Conservation (phyloP, 2,329 filamentous ascomycete genomes). For the Trichoderma aggressivum region DNA sequence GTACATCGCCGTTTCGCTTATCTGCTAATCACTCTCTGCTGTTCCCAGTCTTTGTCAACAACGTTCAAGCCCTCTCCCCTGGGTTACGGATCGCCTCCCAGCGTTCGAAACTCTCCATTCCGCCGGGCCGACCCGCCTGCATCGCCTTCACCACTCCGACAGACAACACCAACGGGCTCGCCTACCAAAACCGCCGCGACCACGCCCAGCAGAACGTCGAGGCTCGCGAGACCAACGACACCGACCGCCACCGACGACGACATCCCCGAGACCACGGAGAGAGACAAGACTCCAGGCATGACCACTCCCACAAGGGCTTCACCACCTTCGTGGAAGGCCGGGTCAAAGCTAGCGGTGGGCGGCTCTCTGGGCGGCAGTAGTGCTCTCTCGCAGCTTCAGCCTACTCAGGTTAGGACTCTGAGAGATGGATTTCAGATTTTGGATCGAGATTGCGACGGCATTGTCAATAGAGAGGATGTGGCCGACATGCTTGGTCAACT, state of each 20-base stretch:
- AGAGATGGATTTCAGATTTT: constrained; percentile 92
- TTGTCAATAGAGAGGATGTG: constrained; percentile 78
- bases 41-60: constrained; percentile 50
- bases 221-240: constrained; percentile 42
- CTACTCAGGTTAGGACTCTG: constrained; percentile 79
- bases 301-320: constrained; percentile 38
- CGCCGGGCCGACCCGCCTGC: constrained; percentile 59
- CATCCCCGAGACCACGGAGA: constrained; percentile 38
- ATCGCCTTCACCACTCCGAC: constrained; percentile 63
- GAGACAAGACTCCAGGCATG: constrained; percentile 30
- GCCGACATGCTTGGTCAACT: constrained; percentile 83
- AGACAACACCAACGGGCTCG: constrained; percentile 62
- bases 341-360: constrained; percentile 38
- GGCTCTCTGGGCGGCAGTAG: constrained; percentile 48
- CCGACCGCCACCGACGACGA: constrained; percentile 34
- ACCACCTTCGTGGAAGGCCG: constrained; percentile 29
- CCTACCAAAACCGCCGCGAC: constrained; percentile 46
- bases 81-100: constrained; percentile 62
- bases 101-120: constrained; percentile 59
- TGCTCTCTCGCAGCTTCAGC: constrained; percentile 69
- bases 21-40: constrained; percentile 24
- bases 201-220: constrained; percentile 26
- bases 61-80: constrained; percentile 69
- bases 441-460: constrained; percentile 82
- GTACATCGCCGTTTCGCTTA: constrained; percentile 13